Base-by-base conservation (phyloP, 345 rosid species). In the Nasturtium officinale region DNA sequence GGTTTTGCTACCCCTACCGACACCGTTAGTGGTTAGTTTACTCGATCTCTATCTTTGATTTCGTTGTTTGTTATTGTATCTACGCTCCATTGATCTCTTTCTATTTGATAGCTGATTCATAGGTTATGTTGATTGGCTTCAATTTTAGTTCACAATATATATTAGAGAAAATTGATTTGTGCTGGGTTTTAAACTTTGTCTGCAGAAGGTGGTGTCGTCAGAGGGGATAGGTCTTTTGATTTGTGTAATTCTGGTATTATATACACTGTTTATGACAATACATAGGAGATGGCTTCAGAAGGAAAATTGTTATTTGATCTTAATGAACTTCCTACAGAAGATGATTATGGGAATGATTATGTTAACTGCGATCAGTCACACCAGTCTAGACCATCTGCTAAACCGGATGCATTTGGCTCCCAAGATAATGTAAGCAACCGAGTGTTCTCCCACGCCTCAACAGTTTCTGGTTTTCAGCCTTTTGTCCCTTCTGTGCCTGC, bases 291-390 rank as follows among this genome's bases (percentile, higher is more conserved):
- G 99, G 92, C 92, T 76, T 87, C 94, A 65, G 83, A 87, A 76
- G 94, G 96, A 82, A 89, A 82, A 86, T 79, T 78, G 50, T 72
- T 92, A 72, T 92, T 96, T 89, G 99, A 96, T 87, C 98, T 96
- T 86, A 96, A 96, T 82, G 99, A 96, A 81, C 92, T 88, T 73
- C 98, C 99, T 67, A 61, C 71, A 17, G 93, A 87, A 62, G 74
- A 78, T 67, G 81, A 78, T 67, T 93, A 88, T 65, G 90, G 81
- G 70, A 79, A 54, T 74, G 90, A 87, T 61, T 47, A 40, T 72
- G 73, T 74, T 29, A 38, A 76, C 77, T 72, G 82, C 79, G 77
- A 64, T 67, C 90, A 72, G 79, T 90, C 96, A 6, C 90, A 90
- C 33, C 84, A 77, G 78, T 77, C 85, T 64, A 81, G 74, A 57